Conservation (phyloP, 495 filamentous ascomycete genomes). For the Pseudevernia furfuracea region DNA sequence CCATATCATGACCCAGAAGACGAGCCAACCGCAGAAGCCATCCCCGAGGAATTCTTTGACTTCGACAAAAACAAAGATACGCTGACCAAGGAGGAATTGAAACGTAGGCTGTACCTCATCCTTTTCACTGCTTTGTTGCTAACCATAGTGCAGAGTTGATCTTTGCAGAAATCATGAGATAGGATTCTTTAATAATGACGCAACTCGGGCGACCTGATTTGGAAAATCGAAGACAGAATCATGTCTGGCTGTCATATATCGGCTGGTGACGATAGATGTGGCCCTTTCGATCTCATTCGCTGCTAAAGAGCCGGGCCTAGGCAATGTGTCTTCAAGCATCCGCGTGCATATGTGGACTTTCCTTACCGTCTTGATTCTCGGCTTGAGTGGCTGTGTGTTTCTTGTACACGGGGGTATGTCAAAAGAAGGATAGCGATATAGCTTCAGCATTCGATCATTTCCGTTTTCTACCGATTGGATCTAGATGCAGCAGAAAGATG, state of each 20-base stretch:
- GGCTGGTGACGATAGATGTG: slow-evolving; percentile 17
- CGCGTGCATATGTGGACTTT: slow-evolving; percentile 10
- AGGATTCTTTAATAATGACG: slow-evolving; percentile 26
- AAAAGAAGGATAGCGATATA: slow-evolving; percentile 6
- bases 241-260: slow-evolving; percentile 11
- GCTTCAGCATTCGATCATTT: slow-evolving; percentile 15
- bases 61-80: slow-evolving; percentile 99
- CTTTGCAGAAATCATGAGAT: slow-evolving; percentile 98
- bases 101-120: slow-evolving; percentile 48
- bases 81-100: slow-evolving; percentile 95
- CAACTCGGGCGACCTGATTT: slow-evolving; percentile 7
- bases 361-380: not conserved
- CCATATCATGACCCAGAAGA: slow-evolving; percentile 99
- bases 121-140: not conserved
- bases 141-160: slow-evolving; percentile 60
- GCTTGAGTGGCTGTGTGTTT: not conserved
- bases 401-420: not conserved
- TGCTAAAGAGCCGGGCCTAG: not conserved
- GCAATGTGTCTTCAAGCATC: slow-evolving; percentile 8
- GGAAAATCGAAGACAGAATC: slow-evolving; percentile 1
- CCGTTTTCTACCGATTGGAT: slow-evolving; percentile 6
- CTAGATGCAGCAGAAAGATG: not conserved
- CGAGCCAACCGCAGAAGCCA: slow-evolving; percentile 92
- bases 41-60: slow-evolving; percentile 98
- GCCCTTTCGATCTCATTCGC: not conserved